phyloP scores from a whole-genome alignment of 306 rosid genomes.

The Quercus ilex region DNA sequence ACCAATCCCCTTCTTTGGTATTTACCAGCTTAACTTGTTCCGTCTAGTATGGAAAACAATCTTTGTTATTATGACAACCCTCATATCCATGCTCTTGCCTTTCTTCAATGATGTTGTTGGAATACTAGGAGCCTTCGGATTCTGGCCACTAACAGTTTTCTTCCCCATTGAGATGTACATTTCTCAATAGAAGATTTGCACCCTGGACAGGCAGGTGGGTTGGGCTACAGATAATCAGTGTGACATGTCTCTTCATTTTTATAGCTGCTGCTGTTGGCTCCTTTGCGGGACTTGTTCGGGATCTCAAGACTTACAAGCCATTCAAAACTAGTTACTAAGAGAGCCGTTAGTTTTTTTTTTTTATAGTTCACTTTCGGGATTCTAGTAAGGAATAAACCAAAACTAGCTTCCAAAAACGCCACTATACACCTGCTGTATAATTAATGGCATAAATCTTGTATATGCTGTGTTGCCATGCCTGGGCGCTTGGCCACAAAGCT shows the following conservation, averaged over 20 bases:
- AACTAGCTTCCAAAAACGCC: not conserved
- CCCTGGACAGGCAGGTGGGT: conserved; percentile 52
- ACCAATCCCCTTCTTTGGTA: conserved; percentile 43
- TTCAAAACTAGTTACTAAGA: conserved; percentile 51
- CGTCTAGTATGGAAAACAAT: conserved; percentile 62
- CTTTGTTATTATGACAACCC: conserved; percentile 53
- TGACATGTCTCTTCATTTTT: conserved; percentile 44
- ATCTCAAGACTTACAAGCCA: conserved; percentile 65
- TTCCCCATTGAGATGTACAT: conserved; percentile 75
- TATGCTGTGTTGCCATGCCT: not conserved
- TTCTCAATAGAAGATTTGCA: conserved; percentile 48
- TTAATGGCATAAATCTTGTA: not conserved
- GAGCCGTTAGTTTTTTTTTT: not conserved
- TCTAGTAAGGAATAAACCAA: not conserved
- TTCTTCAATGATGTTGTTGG: conserved; percentile 81
- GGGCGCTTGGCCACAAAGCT: not conserved
- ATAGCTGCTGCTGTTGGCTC: conserved; percentile 65
- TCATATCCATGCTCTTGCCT: conserved; percentile 65
- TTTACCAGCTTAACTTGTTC: conserved; percentile 56
- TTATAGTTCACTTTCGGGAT: not conserved
- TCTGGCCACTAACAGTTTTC: conserved; percentile 74
- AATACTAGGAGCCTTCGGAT: conserved; percentile 72
- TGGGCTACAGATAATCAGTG: conserved; percentile 51
- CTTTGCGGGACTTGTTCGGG: conserved; percentile 59
- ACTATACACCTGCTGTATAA: not conserved